Evolutionary conservation across 1,284 basidiomycete species (phyloP), one percentile per base, ranked within the genome.

Genomic region (Omphalotus olearius): DNA sequence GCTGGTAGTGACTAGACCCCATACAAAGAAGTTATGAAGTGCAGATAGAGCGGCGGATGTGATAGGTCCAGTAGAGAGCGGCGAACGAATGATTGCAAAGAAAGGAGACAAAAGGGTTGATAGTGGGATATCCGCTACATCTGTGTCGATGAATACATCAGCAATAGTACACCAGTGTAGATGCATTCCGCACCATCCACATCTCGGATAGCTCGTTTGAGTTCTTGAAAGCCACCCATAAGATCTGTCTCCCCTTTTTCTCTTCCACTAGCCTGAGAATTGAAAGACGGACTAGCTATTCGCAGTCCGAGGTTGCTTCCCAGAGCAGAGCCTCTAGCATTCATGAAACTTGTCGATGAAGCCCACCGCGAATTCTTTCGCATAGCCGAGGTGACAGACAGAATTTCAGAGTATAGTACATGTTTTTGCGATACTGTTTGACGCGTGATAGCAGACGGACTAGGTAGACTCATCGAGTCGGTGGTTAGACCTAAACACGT

Each of bases 321-420:
- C 33, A 90, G 69, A 2, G 79, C 74, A 38, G 83, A 78, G 61
- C 87, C 81, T 57, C 81, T 73, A 50, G 79, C 68, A 56, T 74
- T 76, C 59, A 82, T 73, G 44, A 79, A 76, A 62, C 83, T 78
- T 38, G 79, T 74, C 43, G 80, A 79, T 17, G 87, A 79, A 13
- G 93, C 87, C 93, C 93, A 96, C 46, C 93, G 83, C 45, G 93
- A 92, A 70, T 96, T 96, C 73, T 95, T 93, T 66, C 96, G 90
- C 92, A 99, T 97, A n/a, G 85, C 81, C 3, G 93, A 93, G 38
- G 93, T 97, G 60, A 99, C 91, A 10, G 92, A 79, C 51, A 95
- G 79, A 57, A 98, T 91, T 75, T 98, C 95, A 36, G 91, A 85
- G 56, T 87, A 79, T 23, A 96, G 68, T 43, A 95, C 81, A 77